These are phyloP conservation scores for Clarireedia sp. DNA, from an alignment of 2,329 filamentous ascomycete genomes.

Conservation along the genomic window DNA sequence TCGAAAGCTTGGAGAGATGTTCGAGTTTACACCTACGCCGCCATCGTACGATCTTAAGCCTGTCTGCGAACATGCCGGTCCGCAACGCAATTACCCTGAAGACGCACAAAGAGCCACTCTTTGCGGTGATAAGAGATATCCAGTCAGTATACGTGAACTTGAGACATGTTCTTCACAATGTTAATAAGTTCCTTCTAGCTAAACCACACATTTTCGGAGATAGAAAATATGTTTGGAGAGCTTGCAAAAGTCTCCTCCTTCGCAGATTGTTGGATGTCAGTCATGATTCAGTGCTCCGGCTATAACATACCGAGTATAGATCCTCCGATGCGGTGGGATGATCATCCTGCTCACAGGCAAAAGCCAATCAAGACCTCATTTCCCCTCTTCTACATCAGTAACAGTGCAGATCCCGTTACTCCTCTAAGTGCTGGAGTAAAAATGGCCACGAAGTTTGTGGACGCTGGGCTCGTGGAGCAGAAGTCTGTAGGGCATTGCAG, in stretches of 20 bases:
- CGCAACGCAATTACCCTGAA: conserved; percentile 11
- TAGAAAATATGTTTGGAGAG: conserved; percentile 19
- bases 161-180: neutral
- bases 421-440: conserved; percentile 28
- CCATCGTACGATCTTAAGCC: conserved; percentile 5
- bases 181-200: conserved; percentile 15
- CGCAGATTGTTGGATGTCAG: conserved; percentile 21
- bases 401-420: conserved; percentile 34
- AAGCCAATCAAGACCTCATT: conserved; percentile 30
- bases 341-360: conserved; percentile 20
- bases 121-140: conserved; percentile 26
- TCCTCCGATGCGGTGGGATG: conserved; percentile 26
- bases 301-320: conserved; percentile 20
- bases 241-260: conserved; percentile 18
- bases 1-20: conserved; percentile 35
- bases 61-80: conserved; percentile 11
- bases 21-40: conserved; percentile 12
- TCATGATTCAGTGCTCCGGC: conserved; percentile 22
- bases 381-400: conserved; percentile 34
- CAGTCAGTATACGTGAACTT: conserved; percentile 11
- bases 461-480: conserved; percentile 25
- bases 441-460: conserved; percentile 25
- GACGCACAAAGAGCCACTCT: conserved; percentile 24
- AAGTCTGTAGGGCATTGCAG: conserved; percentile 24
- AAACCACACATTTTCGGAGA: conserved; percentile 23